Conservation (phyloP, 495 filamentous ascomycete genomes). For the Penicillium riverlandense region DNA sequence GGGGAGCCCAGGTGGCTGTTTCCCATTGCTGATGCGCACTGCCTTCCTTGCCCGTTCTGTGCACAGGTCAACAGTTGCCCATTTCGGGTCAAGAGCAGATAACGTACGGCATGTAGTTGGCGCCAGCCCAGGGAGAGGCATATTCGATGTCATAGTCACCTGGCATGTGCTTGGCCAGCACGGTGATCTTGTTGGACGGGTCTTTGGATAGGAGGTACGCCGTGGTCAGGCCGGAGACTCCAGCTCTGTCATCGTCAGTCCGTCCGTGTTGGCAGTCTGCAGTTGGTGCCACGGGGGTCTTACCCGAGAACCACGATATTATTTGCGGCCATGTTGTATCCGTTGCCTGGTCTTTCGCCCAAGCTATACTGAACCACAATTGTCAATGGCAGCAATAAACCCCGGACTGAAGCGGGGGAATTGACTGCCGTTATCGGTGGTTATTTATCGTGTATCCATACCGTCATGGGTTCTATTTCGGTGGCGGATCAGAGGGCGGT, state of each 20-base stretch:
- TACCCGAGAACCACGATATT: constrained; percentile 64
- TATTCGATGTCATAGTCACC: constrained; percentile 98
- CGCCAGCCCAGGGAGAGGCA: constrained; percentile 90
- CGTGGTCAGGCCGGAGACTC: constrained; percentile 87
- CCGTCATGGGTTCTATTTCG: background rate
- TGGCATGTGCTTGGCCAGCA: constrained; percentile 94
- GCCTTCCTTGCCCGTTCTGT: constrained; percentile 46
- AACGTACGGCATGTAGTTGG: constrained; percentile 79
- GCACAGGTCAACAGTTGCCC: background rate
- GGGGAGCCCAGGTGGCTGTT: constrained; percentile 57
- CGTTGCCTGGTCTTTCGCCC: no score
- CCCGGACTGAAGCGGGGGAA: background rate
- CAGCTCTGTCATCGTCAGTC: constrained; percentile 53
- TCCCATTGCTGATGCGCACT: constrained; percentile 55
- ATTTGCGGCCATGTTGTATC: constrained; percentile 23
- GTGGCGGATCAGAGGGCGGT: background rate
- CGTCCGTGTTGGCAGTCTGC: constrained; percentile 1
- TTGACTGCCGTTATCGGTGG: background rate
- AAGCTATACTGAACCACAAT: no score
- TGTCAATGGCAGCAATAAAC: no score
- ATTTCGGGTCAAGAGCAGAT: no score
- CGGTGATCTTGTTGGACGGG: constrained; percentile 61
- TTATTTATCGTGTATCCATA: background rate
- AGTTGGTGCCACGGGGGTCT: constrained; percentile 6
- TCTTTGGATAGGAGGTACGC: constrained; percentile 75